Evolutionary conservation across 805 yeast species (phyloP), one percentile per base, ranked within the genome.

Genomic region (Clavispora vitiphila): DNA sequence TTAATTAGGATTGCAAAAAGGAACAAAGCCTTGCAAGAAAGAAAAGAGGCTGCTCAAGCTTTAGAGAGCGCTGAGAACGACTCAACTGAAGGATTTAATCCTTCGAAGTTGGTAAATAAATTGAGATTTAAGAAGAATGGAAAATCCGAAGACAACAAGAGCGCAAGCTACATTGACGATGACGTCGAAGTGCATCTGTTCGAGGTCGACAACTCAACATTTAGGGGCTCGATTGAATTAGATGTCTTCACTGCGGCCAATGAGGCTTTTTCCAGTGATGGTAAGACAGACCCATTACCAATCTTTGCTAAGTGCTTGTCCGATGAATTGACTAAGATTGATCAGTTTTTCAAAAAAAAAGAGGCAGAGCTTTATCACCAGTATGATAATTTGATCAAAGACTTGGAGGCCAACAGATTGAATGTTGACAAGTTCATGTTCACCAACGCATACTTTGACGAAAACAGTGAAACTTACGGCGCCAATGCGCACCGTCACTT

Each of bases 321-420:
- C 21, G 58, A 55, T n/a, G 83, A 81, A 51, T 64, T 78, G 42
- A 47, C 50, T 19, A 79, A 77, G 49, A 70, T 81, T 43, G 79
- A 77, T 52, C 64, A 57, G 7, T 81, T 81, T 47, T 81, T 74
- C 56, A 60, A 62, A 31, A 42, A 50, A 14, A 72, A 71, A 39
- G 82, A 80, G 51, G 54, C 62, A 1, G 73, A 70, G 42, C 62
- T 78, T 16, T 72, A 67, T 44, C 52, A 47, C 6, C 74, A 72
- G 39, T 76, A 68, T 52, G 74, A 72, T 35, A 59, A 66, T 22
- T 63, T 80, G 43, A 55, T 74, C 22, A 57, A 62, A 42, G 83
- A 80, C 52, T 64, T 80, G 40, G 72, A 61, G 40, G 45, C 53
- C 19, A 56, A 60, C 49, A 48, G 54, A 31, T 47, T 58, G 34